Evolutionary conservation across 2,329 filamentous ascomycete species (phyloP), one percentile per base, ranked within the genome.

Genomic region (Thermochaetoides dissita): DNA sequence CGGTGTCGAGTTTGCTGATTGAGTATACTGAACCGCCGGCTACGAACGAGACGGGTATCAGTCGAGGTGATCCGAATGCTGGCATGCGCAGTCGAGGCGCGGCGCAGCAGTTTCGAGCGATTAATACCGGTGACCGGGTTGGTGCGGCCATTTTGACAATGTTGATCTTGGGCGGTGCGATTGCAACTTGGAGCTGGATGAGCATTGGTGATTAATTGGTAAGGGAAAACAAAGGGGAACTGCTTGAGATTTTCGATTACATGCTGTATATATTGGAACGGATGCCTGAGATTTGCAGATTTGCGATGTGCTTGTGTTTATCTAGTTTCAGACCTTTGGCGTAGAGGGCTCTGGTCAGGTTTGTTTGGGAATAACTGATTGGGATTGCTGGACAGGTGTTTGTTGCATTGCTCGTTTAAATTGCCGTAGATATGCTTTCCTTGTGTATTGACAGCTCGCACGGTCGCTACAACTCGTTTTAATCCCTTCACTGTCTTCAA

Each of bases 1-100:
- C 74, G 3, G 66, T 80, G 29, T 68, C 66, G 8, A 68, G 65
- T 4, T 60, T 71, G 10, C 53, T 76, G n/a, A 63, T 74, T 10
- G 55, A 63, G 9, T 51, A 64, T 4, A 65, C 59, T 2, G 55
- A 52, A 2, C 55, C 56, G 0, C 65, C 69, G 0, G 64, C 67
- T 0, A 71, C 68, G 0, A 66, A 67, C 10, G 43, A 39, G 0
- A 69, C 66, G 10, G 75, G 74, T 34, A 74, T 61, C 0, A 67
- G 63, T 7, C 56, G 51, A 45, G 66, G 66, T 0, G 54, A 69
- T 32, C 55, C 58, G 0, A 57, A 63, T 2, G 65, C 64, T 0
- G 65, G 66, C 7, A 46, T 32, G 30, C 41, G 44, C 10, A 57
- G 54, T n/a, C 57, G 60, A 37, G 54, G 51, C 2, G 8, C 34